Base-by-base conservation (phyloP, 495 filamentous ascomycete genomes). In the Parathielavia appendiculata region DNA sequence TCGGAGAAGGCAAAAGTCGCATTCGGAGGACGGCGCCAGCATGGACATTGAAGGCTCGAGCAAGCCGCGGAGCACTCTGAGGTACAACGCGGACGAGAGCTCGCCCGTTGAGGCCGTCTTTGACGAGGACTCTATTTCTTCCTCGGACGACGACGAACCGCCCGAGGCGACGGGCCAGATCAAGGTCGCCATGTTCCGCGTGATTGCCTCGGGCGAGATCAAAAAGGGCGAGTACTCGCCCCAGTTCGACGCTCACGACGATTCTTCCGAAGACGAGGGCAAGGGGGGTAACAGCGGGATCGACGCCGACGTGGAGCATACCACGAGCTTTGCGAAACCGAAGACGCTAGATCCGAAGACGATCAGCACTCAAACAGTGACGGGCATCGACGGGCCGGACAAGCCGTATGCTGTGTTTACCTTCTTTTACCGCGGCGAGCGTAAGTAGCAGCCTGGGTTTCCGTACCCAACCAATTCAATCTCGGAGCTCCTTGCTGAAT, bases 281-380 rank as follows among this genome's bases (percentile, higher is more conserved):
- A 76, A 73, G 43, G 75, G 66, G 9, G 70, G 60, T 16, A 71
- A 70, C 20, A 73, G 72, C 11, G 66, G 71, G 5, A 71, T 79
- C 59, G 76, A 79, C 48, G 79, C 78, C 7, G 89, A 97, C 66
- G 81, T 97, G 43, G 95, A 97, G 71, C 93, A 99, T 72, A 97
- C 93, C 45, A 97, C 93, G 23, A 97, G 93, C 67, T 99, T 99
- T 72, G 95, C 95, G 13, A 92, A 97, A 69, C 95, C 93, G 5
- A 99, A 97, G 76, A 86, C 91, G 17, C 80, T 99, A 30, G 95
- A 99, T 75, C 93, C 92, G 1, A 96, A 96, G 73, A 87, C 88
- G 10, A 97, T 99, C 67, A 96, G 91, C 65, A 97, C 95, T 0
- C 93, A 99, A 73, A 97, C 92, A 0, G 93, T 99, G 17, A 97